A percentile compares a stretch with the other conserved stretches of the same genome.
phyloP scores from a whole-genome alignment of 2,329 filamentous ascomycete species.

The Leptodontidium sp. region DNA sequence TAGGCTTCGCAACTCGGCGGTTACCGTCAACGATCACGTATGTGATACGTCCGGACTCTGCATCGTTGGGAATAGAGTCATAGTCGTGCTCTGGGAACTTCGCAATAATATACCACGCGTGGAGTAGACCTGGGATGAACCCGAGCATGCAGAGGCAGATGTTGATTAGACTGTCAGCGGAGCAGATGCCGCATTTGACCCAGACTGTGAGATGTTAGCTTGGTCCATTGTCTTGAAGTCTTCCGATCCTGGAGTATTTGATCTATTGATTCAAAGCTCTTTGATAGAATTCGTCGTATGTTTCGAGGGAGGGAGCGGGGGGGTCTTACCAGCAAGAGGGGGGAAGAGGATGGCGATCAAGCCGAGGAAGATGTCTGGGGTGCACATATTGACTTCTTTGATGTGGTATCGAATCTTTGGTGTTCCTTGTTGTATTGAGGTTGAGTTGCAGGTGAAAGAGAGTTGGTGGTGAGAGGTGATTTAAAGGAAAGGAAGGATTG shows the following conservation, averaged over 20 bases:
- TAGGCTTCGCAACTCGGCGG: constrained; percentile 9
- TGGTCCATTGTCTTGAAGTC: background rate
- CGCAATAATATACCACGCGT: constrained; percentile 98
- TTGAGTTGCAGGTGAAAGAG: background rate
- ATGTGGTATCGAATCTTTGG: background rate
- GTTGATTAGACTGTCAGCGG: constrained; percentile 92
- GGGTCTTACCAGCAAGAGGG: constrained; percentile 65
- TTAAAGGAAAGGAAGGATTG: constrained; percentile 12
- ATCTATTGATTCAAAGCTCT: background rate
- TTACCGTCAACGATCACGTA: constrained; percentile 73
- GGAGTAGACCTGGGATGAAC: constrained; percentile 85
- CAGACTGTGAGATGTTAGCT: constrained; percentile 69
- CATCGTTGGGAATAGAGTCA: constrained; percentile 65
- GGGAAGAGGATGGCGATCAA: constrained; percentile 71
- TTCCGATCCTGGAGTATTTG: background rate
- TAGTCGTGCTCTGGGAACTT: constrained; percentile 84
- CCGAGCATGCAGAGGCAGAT: constrained; percentile 85
- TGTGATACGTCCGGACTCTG: constrained; percentile 67
- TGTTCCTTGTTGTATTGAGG: background rate
- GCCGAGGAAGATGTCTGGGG: constrained; percentile 69
- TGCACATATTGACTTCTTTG: constrained; percentile 57
- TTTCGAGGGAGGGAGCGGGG: constrained; percentile 3
- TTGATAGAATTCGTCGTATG: background rate
- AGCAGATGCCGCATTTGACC: constrained; percentile 95
- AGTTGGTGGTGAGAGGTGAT: constrained; percentile 1